These are phyloP conservation scores for Amphicarpaea edgeworthii DNA, from an alignment of 306 rosid genomes.

Conservation along the genomic window DNA sequence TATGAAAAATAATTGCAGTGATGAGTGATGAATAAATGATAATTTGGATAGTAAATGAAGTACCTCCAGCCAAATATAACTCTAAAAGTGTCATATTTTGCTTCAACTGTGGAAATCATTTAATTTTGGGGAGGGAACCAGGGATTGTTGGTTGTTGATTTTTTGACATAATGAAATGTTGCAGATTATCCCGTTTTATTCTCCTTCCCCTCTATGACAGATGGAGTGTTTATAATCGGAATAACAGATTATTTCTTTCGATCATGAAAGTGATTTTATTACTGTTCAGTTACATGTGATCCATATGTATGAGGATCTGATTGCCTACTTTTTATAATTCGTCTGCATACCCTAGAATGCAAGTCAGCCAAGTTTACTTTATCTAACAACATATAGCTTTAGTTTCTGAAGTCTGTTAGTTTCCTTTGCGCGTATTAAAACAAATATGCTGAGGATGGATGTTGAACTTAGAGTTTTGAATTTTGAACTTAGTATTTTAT, in stretches of 20 bases:
- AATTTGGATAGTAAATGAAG: conserved; percentile 14
- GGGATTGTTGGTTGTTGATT: not conserved
- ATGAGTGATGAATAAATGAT: not conserved
- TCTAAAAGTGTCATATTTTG: not conserved
- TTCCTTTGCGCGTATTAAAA: conserved; percentile 28
- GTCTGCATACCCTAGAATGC: conserved; percentile 4
- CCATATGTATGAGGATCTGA: conserved; percentile 1
- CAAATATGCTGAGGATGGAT: conserved; percentile 1
- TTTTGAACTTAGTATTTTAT: conserved; percentile 40
- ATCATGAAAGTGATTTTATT: not conserved
- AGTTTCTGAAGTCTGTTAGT: conserved; percentile 36
- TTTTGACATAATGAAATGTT: not conserved
- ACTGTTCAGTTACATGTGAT: not conserved
- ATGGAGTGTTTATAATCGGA: conserved; percentile 7
- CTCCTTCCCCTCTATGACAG: not conserved
- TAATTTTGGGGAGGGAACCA: not conserved
- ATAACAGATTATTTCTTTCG: not conserved
- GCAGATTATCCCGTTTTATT: not conserved
- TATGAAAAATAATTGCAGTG: no score
- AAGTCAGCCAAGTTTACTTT: not conserved
- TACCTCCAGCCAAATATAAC: not conserved
- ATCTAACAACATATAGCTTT: conserved; percentile 13
- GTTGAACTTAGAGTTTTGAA: no score
- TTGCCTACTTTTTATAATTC: not conserved
- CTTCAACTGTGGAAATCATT: not conserved